Conservation (phyloP, 78 protist genomes). For the Dictyostelium brefeldianum region DNA sequence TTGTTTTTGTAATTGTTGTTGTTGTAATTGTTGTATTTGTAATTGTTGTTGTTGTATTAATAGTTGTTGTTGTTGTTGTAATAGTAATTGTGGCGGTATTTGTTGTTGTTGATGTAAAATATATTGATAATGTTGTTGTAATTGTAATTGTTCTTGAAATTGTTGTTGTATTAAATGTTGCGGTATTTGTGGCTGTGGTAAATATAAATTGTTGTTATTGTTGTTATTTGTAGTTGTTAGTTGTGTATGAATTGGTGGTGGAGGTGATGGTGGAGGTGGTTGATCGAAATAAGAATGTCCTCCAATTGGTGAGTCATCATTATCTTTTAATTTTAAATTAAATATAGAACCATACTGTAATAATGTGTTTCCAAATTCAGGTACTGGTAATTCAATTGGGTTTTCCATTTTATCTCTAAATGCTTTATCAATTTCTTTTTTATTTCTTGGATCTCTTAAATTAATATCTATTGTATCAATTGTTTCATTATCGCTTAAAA, state of each 20-base stretch:
- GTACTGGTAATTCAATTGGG: background rate
- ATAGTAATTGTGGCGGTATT: background rate
- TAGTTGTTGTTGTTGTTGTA: constrained; percentile 1
- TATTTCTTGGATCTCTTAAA: constrained; percentile 4
- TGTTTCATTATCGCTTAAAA: constrained; percentile 1
- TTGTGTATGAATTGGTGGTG: background rate
- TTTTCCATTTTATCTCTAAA: background rate
- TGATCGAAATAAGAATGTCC: constrained; percentile 26
- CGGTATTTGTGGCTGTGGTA: constrained; percentile 3
- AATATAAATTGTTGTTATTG: background rate
- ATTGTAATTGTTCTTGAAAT: constrained; percentile 15
- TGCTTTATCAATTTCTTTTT: constrained; percentile 1
- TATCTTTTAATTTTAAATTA: constrained; percentile 19
- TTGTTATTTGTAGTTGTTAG: background rate
- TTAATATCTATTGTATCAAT: background rate
- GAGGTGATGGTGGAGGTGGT: constrained; percentile 7
- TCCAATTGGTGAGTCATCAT: background rate
- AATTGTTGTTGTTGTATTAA: background rate
- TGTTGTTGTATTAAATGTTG: constrained; percentile 6
- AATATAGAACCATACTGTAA: no score
- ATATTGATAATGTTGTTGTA: background rate
- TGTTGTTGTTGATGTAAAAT: constrained; percentile 1
- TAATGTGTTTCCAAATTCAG: no score
- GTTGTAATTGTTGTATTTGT: background rate
- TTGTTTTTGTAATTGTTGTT: background rate